phyloP scores from a whole-genome alignment of 148 eudicot species.

The Camellia sinensis region DNA sequence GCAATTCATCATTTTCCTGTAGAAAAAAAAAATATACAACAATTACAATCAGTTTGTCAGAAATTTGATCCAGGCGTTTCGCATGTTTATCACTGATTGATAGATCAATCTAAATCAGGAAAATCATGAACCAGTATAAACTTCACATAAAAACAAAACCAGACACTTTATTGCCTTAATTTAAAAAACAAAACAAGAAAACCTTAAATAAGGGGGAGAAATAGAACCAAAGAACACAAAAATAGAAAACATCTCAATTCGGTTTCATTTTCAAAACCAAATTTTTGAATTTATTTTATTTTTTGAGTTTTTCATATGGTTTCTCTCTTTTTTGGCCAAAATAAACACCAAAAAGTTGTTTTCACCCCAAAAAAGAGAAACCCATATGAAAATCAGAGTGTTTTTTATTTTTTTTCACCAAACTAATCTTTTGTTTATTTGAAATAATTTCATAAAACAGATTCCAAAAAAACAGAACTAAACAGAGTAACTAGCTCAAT shows the following conservation, averaged over 20 bases:
- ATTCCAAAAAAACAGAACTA: background rate
- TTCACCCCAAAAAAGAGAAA: too few relatives aligned
- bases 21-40: background rate
- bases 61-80: background rate
- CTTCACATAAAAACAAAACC: background rate
- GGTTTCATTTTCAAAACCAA: too few relatives aligned
- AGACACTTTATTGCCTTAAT: background rate
- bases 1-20: slow-evolving; percentile 10
- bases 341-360: too few relatives aligned
- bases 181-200: background rate
- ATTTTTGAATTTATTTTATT: too few relatives aligned
- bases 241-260: background rate
- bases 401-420: background rate
- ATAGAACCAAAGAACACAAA: background rate
- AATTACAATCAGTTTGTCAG: background rate
- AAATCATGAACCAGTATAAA: background rate
- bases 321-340: too few relatives aligned
- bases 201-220: too few relatives aligned
- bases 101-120: background rate
- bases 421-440: background rate
- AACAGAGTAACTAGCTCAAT: background rate
- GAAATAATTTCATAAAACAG: too few relatives aligned
- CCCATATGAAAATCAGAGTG: too few relatives aligned
- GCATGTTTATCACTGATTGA: background rate
- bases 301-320: too few relatives aligned